phyloP scores from a whole-genome alignment of 2,329 filamentous ascomycete species.

The Colletotrichum cordylinicola region DNA sequence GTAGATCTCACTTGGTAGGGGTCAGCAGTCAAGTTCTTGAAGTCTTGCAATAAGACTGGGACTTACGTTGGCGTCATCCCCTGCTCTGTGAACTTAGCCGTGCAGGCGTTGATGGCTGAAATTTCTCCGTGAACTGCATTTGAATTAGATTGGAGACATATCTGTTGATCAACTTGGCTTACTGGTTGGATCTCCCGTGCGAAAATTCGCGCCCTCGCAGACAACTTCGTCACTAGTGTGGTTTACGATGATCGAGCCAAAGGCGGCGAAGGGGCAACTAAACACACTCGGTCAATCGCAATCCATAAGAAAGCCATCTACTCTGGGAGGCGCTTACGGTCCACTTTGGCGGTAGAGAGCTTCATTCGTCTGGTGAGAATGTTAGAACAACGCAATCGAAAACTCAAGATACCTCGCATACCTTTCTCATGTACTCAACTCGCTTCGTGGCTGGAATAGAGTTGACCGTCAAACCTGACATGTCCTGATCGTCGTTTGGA shows the following conservation, averaged over 20 bases:
- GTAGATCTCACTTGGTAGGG: constrained; percentile 34
- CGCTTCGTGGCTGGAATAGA: background rate
- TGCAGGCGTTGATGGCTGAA: constrained; percentile 15
- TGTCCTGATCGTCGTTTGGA: constrained; percentile 15
- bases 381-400: background rate
- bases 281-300: background rate
- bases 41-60: accelerated
- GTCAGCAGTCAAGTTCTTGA: background rate
- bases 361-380: background rate
- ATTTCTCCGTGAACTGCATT: constrained; percentile 9
- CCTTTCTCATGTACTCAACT: constrained; percentile 12
- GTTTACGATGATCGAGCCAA: constrained; percentile 61
- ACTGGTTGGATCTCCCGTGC: constrained; percentile 16
- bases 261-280: constrained; percentile 56
- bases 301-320: background rate
- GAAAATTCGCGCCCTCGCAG: constrained; percentile 15
- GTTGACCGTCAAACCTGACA: constrained; percentile 12
- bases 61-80: constrained; percentile 12
- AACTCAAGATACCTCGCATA: background rate
- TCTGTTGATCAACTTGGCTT: background rate
- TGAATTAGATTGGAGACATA: background rate
- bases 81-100: background rate
- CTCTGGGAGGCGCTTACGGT: background rate
- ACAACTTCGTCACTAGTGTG: constrained; percentile 49
- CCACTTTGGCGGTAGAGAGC: constrained; percentile 10